Evolutionary conservation across 768 basidiomycete species (phyloP).

Genomic region (Dictyophora rubrovolvata): DNA sequence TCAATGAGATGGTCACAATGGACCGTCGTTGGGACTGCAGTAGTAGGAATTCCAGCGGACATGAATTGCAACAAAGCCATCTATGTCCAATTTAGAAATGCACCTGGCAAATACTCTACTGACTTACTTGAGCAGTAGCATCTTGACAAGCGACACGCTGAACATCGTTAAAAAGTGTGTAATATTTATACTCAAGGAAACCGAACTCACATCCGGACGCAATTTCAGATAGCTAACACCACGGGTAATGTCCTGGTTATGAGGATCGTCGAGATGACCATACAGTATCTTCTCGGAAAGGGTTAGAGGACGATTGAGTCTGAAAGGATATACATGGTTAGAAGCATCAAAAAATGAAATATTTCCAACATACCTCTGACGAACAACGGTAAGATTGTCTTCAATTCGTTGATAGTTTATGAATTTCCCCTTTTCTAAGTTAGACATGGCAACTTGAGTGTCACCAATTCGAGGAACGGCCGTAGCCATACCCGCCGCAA

Average conservation of each 20-base stretch:
- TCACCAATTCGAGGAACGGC: slow-evolving; percentile 73
- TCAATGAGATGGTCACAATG: slow-evolving; percentile 99
- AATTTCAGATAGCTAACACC: slow-evolving; percentile 95
- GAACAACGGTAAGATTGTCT: slow-evolving; percentile 86
- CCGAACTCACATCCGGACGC: slow-evolving; percentile 78
- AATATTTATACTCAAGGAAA: background rate
- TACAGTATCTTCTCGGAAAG: slow-evolving; percentile 96
- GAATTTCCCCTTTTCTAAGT: slow-evolving; percentile 70
- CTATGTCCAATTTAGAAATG: slow-evolving; percentile 35
- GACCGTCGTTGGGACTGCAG: slow-evolving; percentile 95
- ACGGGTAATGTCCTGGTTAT: slow-evolving; percentile 81
- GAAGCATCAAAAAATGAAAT: background rate
- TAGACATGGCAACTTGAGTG: slow-evolving; percentile 83
- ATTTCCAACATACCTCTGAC: slow-evolving; percentile 51
- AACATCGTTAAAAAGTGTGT: slow-evolving; percentile 7
- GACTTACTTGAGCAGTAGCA: slow-evolving; percentile 70
- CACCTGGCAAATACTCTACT: slow-evolving; percentile 13
- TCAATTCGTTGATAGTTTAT: slow-evolving; percentile 98
- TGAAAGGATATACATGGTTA: slow-evolving; percentile 19
- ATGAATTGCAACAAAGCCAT: slow-evolving; percentile 99
- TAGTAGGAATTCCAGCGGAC: slow-evolving; percentile 98
- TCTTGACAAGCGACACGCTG: slow-evolving; percentile 88
- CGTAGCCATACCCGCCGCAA: slow-evolving; percentile 71
- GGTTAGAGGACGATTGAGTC: slow-evolving; percentile 83
- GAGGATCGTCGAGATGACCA: slow-evolving; percentile 94